These are phyloP conservation scores for Ajuga chamaepitys DNA, from an alignment of 257 asterid genomes.

Conservation along the genomic window DNA sequence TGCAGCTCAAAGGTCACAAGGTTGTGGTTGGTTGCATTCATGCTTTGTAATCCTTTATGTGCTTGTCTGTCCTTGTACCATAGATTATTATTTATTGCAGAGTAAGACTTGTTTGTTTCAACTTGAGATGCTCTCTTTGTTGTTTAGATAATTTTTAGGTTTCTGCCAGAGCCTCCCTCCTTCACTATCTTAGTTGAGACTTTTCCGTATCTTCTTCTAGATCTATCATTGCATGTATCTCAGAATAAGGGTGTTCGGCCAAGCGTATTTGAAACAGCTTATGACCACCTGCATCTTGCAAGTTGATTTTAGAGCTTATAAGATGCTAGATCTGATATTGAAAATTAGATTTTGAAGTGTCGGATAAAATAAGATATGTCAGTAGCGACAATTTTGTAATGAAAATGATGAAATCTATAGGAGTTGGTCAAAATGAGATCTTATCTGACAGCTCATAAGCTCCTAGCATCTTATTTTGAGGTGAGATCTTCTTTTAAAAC, in stretches of 20 bases:
- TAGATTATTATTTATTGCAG: neutral
- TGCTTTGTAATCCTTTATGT: constrained; percentile 12
- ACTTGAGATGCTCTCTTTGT: neutral
- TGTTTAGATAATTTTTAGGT: neutral
- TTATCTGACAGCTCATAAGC: too few relatives aligned
- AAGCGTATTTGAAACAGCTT: too few relatives aligned
- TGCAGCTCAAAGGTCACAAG: constrained; percentile 99
- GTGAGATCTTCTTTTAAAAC: too few relatives aligned
- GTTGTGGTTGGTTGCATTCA: constrained; percentile 31
- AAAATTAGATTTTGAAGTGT: too few relatives aligned
- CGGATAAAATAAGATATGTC: too few relatives aligned
- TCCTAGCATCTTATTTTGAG: too few relatives aligned
- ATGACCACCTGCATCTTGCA: too few relatives aligned
- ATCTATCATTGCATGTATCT: constrained; percentile 3
- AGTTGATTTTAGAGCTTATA: too few relatives aligned
- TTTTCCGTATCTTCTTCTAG: neutral
- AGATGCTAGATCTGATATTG: too few relatives aligned
- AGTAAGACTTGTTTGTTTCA: neutral
- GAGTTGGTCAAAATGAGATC: too few relatives aligned
- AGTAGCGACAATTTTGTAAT: too few relatives aligned
- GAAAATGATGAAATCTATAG: too few relatives aligned
- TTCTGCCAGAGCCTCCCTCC: neutral
- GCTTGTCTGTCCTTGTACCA: neutral
- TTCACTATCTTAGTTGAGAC: neutral
- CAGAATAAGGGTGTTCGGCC: neutral